phyloP scores from a whole-genome alignment of 768 basidiomycete species.

The Tricholoma matsutake region DNA sequence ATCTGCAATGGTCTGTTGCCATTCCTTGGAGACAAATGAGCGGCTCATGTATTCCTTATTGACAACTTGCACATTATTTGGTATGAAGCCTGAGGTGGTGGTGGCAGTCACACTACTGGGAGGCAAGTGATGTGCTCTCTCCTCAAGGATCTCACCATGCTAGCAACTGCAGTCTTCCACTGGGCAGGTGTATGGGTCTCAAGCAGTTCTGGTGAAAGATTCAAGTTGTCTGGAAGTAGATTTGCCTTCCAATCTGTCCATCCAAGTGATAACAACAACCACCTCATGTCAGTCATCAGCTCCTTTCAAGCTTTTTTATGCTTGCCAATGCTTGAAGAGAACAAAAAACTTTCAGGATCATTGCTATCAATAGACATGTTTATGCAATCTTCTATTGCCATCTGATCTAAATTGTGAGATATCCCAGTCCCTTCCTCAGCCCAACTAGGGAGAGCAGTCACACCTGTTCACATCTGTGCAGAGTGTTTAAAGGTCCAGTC shows the following conservation, averaged over 20 bases:
- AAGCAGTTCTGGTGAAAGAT: neutral
- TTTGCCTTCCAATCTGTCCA: neutral
- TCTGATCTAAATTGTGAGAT: too few relatives aligned
- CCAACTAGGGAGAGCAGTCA: constrained; percentile 8
- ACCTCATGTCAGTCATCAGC: neutral
- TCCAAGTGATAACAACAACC: neutral
- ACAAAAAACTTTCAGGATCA: too few relatives aligned
- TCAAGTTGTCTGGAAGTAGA: neutral
- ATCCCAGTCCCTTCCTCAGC: too few relatives aligned
- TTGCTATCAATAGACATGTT: too few relatives aligned
- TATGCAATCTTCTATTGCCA: too few relatives aligned
- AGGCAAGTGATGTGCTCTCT: neutral
- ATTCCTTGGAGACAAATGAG: neutral
- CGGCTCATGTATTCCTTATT: neutral
- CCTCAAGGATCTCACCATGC: neutral
- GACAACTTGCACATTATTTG: constrained; percentile 1
- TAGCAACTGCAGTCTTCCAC: constrained; percentile 3
- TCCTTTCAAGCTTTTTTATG: neutral
- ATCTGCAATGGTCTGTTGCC: neutral
- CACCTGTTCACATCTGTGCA: too few relatives aligned
- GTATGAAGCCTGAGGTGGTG: neutral
- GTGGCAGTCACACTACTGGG: neutral
- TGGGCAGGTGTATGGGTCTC: neutral
- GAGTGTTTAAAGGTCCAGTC: too few relatives aligned
- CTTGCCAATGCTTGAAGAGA: too few relatives aligned